phyloP scores from a whole-genome alignment of 345 rosid genomes.

The Gossypium stocksii region DNA sequence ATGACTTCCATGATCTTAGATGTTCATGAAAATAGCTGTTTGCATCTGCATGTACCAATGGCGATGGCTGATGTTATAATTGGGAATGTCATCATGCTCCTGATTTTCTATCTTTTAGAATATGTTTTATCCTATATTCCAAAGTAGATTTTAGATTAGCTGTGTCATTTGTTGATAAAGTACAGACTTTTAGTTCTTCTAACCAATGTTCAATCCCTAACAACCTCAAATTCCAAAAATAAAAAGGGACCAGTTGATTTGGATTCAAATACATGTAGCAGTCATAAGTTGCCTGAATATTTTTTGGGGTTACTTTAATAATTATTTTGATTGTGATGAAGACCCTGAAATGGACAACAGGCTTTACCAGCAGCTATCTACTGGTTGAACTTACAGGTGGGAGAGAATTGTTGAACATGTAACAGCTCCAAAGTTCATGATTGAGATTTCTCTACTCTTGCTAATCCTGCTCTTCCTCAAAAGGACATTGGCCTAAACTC shows the following conservation, averaged over 20 bases:
- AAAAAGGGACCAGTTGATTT: background rate
- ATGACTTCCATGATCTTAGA: background rate
- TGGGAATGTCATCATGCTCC: background rate
- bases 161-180: background rate
- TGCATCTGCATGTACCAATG: background rate
- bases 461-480: constrained; percentile 53
- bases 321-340: constrained; percentile 48
- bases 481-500: constrained; percentile 34
- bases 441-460: constrained; percentile 51
- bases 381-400: constrained; percentile 99
- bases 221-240: background rate
- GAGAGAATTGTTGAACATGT: constrained; percentile 34
- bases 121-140: background rate
- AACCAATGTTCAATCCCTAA: background rate
- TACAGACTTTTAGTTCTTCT: background rate
- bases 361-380: constrained; percentile 90
- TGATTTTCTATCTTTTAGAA: background rate
- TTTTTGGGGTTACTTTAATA: constrained; percentile 12
- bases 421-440: constrained; percentile 45
- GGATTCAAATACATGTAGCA: constrained; percentile 4
- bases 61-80: background rate
- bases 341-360: constrained; percentile 81
- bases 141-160: constrained; percentile 1
- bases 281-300: background rate
- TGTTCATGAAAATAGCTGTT: background rate